Percentiles rank a stretch among this genome's conserved stretches.
Conservation (phyloP, 257 asterid species). For the Nicotiana knightiana region DNA sequence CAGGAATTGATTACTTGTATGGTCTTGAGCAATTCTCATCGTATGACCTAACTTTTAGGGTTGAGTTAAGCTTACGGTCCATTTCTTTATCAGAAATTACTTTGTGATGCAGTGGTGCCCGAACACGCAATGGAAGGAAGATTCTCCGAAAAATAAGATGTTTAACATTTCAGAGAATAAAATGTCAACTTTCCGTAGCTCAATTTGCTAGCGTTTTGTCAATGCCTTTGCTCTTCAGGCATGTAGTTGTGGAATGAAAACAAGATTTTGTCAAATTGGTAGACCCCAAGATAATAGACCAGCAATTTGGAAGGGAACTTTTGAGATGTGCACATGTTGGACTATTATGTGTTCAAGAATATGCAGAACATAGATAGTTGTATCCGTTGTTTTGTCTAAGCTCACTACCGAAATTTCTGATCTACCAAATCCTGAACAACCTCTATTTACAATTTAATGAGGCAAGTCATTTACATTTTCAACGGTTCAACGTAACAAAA, state of each 20-base stretch:
- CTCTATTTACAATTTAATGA: constrained; percentile 19
- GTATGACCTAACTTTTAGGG: no score
- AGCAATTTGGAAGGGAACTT: constrained; percentile 21
- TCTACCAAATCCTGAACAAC: constrained; percentile 38
- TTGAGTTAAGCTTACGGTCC: no score
- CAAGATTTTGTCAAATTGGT: not conserved
- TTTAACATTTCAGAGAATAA: constrained; percentile 35
- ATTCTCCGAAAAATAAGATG: constrained; percentile 38
- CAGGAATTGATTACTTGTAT: constrained; percentile 16
- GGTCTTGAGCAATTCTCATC: no score
- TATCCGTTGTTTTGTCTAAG: constrained; percentile 39
- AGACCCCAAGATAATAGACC: not conserved
- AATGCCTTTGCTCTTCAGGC: not conserved
- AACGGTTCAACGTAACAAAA: not conserved
- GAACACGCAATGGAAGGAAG: constrained; percentile 57
- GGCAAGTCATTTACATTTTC: not conserved
- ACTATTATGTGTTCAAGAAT: constrained; percentile 55
- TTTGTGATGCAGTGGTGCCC: constrained; percentile 39
- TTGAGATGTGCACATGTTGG: constrained; percentile 44
- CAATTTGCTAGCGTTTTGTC: not conserved
- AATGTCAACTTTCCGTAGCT: not conserved
- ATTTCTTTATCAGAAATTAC: not conserved
- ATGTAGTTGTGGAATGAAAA: not conserved
- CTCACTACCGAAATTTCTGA: constrained; percentile 33
- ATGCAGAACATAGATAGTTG: constrained; percentile 22